These are phyloP conservation scores for Salix purpurea DNA, from an alignment of 345 rosid genomes.

Conservation along the genomic window DNA sequence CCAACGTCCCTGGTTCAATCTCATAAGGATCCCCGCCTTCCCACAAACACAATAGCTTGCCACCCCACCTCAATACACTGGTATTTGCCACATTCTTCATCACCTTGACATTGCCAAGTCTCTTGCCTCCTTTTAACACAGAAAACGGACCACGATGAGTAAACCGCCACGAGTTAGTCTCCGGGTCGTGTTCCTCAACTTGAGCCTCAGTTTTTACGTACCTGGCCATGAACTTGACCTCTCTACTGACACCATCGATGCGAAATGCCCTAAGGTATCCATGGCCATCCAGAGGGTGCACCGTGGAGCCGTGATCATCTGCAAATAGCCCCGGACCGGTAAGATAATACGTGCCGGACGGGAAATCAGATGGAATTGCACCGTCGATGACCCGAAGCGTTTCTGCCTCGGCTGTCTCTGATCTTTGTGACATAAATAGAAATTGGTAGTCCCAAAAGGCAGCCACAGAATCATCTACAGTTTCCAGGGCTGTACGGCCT, in stretches of 20 bases:
- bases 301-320: conserved; percentile 87
- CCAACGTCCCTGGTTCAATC: conserved; percentile 64
- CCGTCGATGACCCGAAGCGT: conserved; percentile 48
- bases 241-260: conserved; percentile 35
- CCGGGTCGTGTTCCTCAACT: conserved; percentile 64
- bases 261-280: conserved; percentile 77
- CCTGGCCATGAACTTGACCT: conserved; percentile 65
- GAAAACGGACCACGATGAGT: conserved; percentile 86
- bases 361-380: conserved; percentile 61
- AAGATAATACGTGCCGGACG: conserved; percentile 77
- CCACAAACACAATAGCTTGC: conserved; percentile 74
- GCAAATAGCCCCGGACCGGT: conserved; percentile 79
- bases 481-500: not conserved
- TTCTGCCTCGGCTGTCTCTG: conserved; percentile 50
- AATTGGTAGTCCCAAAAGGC: conserved; percentile 90
- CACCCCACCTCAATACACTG: conserved; percentile 75
- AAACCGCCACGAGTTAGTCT: conserved; percentile 73
- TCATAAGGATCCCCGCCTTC: conserved; percentile 92
- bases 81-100: conserved; percentile 97
- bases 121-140: conserved; percentile 62
- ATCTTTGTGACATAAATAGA: conserved; percentile 68
- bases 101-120: conserved; percentile 74
- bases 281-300: conserved; percentile 89
- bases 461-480: conserved; percentile 40
- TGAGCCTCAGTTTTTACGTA: conserved; percentile 85